Evolutionary conservation across 2,329 filamentous ascomycete genomes (phyloP).

Genomic region (Pseudomassariella vexata): DNA sequence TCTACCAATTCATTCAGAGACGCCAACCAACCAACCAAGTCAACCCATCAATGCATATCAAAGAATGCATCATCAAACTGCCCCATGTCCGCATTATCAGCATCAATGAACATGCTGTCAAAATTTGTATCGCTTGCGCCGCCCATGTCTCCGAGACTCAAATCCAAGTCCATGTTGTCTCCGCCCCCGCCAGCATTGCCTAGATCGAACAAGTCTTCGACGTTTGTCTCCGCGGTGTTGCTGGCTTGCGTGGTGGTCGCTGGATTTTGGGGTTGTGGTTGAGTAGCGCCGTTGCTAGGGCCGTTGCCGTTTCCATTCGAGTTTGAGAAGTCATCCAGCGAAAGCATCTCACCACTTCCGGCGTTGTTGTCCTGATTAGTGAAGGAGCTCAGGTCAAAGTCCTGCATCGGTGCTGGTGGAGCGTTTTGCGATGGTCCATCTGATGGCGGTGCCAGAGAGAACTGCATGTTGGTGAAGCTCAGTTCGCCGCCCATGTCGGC

Average conservation of each 20-base stretch:
- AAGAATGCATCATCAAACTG: conserved; percentile 45
- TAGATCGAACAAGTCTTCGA: conserved; percentile 44
- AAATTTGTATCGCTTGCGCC: conserved; percentile 37
- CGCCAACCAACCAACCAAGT: no score
- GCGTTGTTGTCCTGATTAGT: conserved; percentile 15
- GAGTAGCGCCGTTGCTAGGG: not conserved
- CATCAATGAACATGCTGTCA: conserved; percentile 43
- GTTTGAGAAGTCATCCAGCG: no score
- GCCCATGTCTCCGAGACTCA: conserved; percentile 29
- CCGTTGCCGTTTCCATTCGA: conserved; percentile 8
- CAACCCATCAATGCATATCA: no score
- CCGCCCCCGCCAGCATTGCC: conserved; percentile 25
- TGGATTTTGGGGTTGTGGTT: conserved; percentile 3
- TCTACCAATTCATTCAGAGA: no score
- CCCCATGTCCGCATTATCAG: conserved; percentile 36
- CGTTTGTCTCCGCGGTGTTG: conserved; percentile 16
- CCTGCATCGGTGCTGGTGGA: conserved; percentile 26
- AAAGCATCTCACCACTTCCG: conserved; percentile 16
- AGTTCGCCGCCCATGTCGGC: conserved; percentile 29
- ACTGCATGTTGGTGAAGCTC: conserved; percentile 53
- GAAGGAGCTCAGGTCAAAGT: conserved; percentile 42
- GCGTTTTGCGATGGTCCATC: conserved; percentile 21
- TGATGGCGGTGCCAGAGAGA: conserved; percentile 41
- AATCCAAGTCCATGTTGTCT: conserved; percentile 33
- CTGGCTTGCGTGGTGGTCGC: conserved; percentile 9